Evolutionary conservation across 768 basidiomycete species (phyloP).

Genomic region (Tricholoma terreum): DNA sequence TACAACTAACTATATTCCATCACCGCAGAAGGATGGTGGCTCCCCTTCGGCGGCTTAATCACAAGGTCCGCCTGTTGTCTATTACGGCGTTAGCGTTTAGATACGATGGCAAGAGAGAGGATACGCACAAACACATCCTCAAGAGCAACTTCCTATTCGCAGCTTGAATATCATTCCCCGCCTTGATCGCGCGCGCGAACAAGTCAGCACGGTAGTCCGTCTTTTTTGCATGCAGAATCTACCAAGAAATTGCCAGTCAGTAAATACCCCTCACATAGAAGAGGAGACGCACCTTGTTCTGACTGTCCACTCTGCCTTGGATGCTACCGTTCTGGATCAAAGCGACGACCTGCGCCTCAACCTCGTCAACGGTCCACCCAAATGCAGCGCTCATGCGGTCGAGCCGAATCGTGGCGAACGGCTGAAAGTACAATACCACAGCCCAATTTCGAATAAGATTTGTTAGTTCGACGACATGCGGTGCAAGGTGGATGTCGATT

Average conservation of each 20-base stretch:
- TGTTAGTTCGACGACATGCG: constrained; percentile 59
- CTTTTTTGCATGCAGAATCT: constrained; percentile 81
- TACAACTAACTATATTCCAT: not conserved
- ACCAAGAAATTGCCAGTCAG: constrained; percentile 2
- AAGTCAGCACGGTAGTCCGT: constrained; percentile 78
- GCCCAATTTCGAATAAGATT: too few species aligned
- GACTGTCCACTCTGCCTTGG: constrained; percentile 82
- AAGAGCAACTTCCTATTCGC: constrained; percentile 75
- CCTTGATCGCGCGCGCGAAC: constrained; percentile 71
- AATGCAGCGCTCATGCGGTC: constrained; percentile 85
- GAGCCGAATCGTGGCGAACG: constrained; percentile 82
- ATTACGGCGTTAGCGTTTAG: not conserved
- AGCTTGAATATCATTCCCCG: constrained; percentile 66
- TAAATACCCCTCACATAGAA: constrained; percentile 4
- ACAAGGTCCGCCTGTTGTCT: constrained; percentile 83
- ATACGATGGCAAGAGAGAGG: not conserved
- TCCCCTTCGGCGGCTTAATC: constrained; percentile 59
- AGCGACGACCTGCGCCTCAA: constrained; percentile 69
- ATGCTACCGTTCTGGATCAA: constrained; percentile 79
- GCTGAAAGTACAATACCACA: constrained; percentile 85
- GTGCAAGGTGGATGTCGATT: constrained; percentile 72
- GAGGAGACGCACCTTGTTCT: constrained; percentile 49
- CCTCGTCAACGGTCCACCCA: constrained; percentile 71
- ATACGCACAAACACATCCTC: constrained; percentile 75
- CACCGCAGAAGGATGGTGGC: not conserved